Base-by-base conservation (phyloP, 257 asterid genomes). In the Rubia yunnanensis region DNA sequence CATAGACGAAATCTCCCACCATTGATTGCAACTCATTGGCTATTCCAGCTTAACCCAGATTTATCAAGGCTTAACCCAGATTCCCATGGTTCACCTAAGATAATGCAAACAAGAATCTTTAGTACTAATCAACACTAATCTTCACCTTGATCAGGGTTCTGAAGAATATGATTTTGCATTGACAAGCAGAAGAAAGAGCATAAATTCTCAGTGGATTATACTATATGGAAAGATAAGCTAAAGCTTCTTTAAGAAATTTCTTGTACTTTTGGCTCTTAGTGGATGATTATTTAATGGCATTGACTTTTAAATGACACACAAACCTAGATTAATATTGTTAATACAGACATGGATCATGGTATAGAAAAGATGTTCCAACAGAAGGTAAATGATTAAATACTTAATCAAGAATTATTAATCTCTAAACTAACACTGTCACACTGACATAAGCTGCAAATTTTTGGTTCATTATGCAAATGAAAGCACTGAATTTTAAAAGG, bases 21-120 rank as follows among this genome's bases (percentile, higher is more conserved):
- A n/a, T n/a, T n/a, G n/a, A n/a, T n/a, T n/a, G n/a, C n/a, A n/a
- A n/a, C n/a, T n/a, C n/a, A n/a, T n/a, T n/a, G n/a, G n/a, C n/a
- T n/a, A n/a, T n/a, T n/a, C n/a, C n/a, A n/a, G n/a, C n/a, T n/a
- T n/a, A n/a, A n/a, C n/a, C n/a, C n/a, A n/a, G n/a, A n/a, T n/a
- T n/a, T n/a, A n/a, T n/a, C n/a, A n/a, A n/a, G n/a, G n/a, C n/a
- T n/a, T n/a, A n/a, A n/a, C n/a, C 99, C 50, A 94, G 70, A 80
- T 86, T 94, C 66, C 96, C 99, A 79, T 94, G 99, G 83, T 94
- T 94, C 77, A 94, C 98, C 97, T 90, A 24, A 52, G 80, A 67
- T 13, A 70, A 28, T 9, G 10, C 9, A 32, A 49, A 9, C n/a
- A n/a, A n/a, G n/a, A n/a, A n/a, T n/a, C n/a, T n/a, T n/a, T n/a